Evolutionary conservation across 1,284 basidiomycete genomes (phyloP).

Genomic region (Puccinia hordei): DNA sequence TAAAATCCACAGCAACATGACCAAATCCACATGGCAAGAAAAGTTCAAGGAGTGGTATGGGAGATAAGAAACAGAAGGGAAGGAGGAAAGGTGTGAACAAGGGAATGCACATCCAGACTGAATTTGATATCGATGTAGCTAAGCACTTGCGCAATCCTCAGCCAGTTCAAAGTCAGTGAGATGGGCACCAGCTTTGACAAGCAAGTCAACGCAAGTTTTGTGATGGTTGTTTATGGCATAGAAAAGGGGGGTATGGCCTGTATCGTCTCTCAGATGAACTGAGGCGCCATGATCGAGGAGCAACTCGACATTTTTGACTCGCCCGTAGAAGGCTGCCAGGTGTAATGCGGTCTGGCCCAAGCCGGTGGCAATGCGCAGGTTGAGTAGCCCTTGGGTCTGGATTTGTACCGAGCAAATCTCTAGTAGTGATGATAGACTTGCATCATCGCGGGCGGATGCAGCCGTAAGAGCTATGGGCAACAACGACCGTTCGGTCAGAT

Average conservation of each 20-base stretch:
- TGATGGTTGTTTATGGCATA: conserved; percentile 58
- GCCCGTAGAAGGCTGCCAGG: conserved; percentile 74
- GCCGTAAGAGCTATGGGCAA: conserved; percentile 32
- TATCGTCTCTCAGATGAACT: conserved; percentile 76
- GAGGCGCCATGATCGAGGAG: conserved; percentile 76
- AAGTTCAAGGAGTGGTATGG: too few relatives aligned
- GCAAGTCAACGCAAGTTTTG: conserved; percentile 53
- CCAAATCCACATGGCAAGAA: too few relatives aligned
- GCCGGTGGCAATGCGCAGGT: conserved; percentile 20
- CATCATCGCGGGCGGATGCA: conserved; percentile 30
- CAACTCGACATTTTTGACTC: conserved; percentile 64
- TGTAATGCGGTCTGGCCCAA: conserved; percentile 74
- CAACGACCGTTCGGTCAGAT: conserved; percentile 26
- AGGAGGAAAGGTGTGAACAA: neutral
- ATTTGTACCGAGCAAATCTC: conserved; percentile 15
- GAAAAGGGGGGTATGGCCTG: conserved; percentile 73
- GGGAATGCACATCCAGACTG: neutral
- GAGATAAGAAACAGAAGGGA: too few relatives aligned
- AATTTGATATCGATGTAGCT: neutral
- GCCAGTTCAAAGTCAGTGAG: conserved; percentile 51
- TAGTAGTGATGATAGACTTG: neutral
- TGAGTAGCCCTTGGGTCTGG: conserved; percentile 22
- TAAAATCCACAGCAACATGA: too few relatives aligned
- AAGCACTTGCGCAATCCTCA: neutral
- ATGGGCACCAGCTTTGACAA: conserved; percentile 57